Evolutionary conservation across 2,329 filamentous ascomycete species (phyloP), one percentile per base, ranked within the genome.

Genomic region (Echinosphaeria canescens): DNA sequence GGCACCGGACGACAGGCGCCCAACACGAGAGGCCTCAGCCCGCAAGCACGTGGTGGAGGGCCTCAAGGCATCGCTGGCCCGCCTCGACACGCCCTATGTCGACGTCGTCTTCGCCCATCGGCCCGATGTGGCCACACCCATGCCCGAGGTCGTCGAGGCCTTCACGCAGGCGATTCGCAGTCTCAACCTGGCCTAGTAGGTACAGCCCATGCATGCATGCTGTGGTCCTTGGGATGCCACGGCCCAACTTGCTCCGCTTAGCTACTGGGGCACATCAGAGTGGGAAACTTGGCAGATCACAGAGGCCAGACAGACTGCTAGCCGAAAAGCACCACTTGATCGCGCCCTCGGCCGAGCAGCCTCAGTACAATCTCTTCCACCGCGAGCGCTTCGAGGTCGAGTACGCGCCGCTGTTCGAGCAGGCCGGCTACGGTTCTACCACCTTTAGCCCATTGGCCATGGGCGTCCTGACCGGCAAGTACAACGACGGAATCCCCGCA

Each of bases 201-300:
- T n/a, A n/a, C n/a, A n/a, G n/a, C n/a, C n/a, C n/a, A n/a, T n/a
- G n/a, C n/a, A n/a, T n/a, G n/a, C n/a, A n/a, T n/a, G n/a, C n/a
- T n/a, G n/a, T n/a, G n/a, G n/a, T n/a, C n/a, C n/a, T n/a, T n/a
- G n/a, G n/a, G n/a, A n/a, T n/a, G n/a, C n/a, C n/a, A n/a, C n/a
- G n/a, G n/a, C n/a, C n/a, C n/a, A n/a, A n/a, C n/a, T n/a, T n/a
- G n/a, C n/a, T n/a, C n/a, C n/a, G n/a, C n/a, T n/a, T n/a, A n/a
- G n/a, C n/a, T 70, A 71, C 49, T 70, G 63, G 62, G 63, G 66
- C 24, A 72, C 66, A 0, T 60, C 54, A 1, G 64, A 71, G 41
- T 72, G 65, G 65, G 53, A 46, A 24, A 62, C 65, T 5, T 44
- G 47, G 16, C 61, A 71, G 46, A 70, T 71, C 42, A 54, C 52